Percentiles rank a stretch among this genome's conserved stretches.
Evolutionary conservation across 2,329 filamentous ascomycete genomes (phyloP).

Genomic region (Pestalotiopsis sp.): DNA sequence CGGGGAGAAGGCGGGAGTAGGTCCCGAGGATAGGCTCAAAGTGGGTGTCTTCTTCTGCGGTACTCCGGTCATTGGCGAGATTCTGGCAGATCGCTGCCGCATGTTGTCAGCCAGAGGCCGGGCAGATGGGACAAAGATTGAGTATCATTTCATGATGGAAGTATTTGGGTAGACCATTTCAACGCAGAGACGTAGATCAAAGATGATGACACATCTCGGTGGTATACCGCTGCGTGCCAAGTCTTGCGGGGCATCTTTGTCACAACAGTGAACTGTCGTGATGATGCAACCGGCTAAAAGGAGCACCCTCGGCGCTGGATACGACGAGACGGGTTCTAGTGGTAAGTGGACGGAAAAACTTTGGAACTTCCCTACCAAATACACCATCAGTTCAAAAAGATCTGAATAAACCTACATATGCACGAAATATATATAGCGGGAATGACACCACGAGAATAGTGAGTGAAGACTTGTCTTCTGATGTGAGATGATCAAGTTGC

Average conservation of each 20-base stretch:
- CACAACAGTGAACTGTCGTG: background rate
- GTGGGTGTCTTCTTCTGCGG: conserved; percentile 63
- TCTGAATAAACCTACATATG: background rate
- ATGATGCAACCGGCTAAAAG: conserved; percentile 1
- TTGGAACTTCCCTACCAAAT: background rate
- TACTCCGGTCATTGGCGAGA: conserved; percentile 56
- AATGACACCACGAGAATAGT: too few relatives aligned
- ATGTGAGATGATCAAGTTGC: too few relatives aligned
- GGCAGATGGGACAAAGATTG: conserved; percentile 53
- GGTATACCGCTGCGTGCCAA: background rate
- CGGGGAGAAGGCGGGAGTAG: conserved; percentile 17
- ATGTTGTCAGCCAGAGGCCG: conserved; percentile 52
- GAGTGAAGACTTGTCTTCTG: too few relatives aligned
- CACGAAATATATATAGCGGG: background rate
- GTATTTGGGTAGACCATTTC: conserved; percentile 47
- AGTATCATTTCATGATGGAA: conserved; percentile 62
- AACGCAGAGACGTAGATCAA: background rate
- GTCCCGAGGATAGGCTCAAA: conserved; percentile 41
- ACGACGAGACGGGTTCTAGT: background rate
- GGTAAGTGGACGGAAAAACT: conserved; percentile 2
- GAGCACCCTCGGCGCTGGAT: background rate
- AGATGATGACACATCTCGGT: background rate
- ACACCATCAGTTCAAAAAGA: background rate
- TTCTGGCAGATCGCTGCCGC: conserved; percentile 56
- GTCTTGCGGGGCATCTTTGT: conserved; percentile 1